phyloP scores from a whole-genome alignment of 2,329 filamentous ascomycete genomes.

The Venturia aucupariae region DNA sequence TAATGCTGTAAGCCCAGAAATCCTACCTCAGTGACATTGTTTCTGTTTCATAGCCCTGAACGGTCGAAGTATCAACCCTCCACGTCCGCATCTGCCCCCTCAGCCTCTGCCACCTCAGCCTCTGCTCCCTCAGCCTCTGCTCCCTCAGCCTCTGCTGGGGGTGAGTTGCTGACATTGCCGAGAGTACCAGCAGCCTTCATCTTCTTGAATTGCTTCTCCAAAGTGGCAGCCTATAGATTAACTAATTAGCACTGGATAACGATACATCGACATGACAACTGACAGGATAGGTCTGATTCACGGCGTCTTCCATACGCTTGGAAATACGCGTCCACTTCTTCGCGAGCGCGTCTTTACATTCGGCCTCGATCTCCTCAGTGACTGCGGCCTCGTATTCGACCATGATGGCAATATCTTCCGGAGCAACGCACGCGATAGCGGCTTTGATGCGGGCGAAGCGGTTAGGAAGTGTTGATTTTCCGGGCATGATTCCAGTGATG shows the following conservation, averaged over 20 bases:
- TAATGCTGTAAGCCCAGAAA: no score
- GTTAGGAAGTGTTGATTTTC: conserved; percentile 18
- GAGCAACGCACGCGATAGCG: conserved; percentile 15
- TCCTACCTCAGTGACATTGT: not conserved
- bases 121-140: not conserved
- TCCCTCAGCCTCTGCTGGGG: not conserved
- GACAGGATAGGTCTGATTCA: conserved; percentile 13
- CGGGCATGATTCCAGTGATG: conserved; percentile 16
- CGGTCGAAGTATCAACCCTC: not conserved
- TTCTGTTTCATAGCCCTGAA: not conserved
- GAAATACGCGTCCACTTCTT: conserved; percentile 18
- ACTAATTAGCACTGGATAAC: not conserved
- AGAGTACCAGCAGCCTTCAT: conserved; percentile 8
- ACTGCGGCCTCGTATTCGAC: conserved; percentile 13
- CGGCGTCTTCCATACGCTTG: conserved; percentile 17
- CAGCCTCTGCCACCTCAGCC: not conserved
- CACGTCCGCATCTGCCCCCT: no score
- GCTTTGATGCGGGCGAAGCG: conserved; percentile 18
- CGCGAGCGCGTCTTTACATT: not conserved
- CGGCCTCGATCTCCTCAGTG: conserved; percentile 15
- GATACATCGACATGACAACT: not conserved
- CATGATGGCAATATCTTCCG: conserved; percentile 15
- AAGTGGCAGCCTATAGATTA: not conserved
- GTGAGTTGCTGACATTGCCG: not conserved
- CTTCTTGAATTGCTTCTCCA: conserved; percentile 18